These are phyloP conservation scores for Diutina catenulata DNA, from an alignment of 1,139 yeast genomes.

Conservation along the genomic window DNA sequence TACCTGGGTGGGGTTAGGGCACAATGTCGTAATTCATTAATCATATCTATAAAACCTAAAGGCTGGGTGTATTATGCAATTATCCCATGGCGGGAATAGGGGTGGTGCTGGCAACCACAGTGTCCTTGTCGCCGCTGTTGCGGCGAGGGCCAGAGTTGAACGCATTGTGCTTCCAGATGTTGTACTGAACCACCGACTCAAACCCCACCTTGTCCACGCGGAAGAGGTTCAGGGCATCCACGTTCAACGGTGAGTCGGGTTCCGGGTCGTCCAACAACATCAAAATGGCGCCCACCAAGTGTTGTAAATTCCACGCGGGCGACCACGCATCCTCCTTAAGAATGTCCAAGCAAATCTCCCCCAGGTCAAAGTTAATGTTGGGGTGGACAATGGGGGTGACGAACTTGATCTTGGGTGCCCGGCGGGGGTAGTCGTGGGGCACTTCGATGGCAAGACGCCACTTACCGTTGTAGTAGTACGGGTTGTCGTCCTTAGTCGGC, in stretches of 20 bases:
- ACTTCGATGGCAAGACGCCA: constrained; percentile 47
- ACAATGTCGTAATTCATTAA: background rate
- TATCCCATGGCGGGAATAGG: too few relatives aligned
- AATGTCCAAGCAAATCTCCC: constrained; percentile 81
- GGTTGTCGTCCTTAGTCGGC: constrained; percentile 31
- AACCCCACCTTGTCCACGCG: constrained; percentile 45
- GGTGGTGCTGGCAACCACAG: too few relatives aligned
- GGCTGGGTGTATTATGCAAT: too few relatives aligned
- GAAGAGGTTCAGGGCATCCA: constrained; percentile 73
- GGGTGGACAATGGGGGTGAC: constrained; percentile 56
- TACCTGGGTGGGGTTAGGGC: background rate
- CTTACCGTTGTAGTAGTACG: constrained; percentile 35
- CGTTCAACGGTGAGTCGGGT: constrained; percentile 75
- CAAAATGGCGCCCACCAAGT: constrained; percentile 61
- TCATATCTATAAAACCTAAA: too few relatives aligned
- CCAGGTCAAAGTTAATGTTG: constrained; percentile 55
- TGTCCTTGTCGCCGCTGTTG: constrained; percentile 3
- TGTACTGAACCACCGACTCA: constrained; percentile 51
- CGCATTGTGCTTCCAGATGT: constrained; percentile 33
- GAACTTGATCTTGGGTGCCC: constrained; percentile 58
- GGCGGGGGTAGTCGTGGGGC: constrained; percentile 49
- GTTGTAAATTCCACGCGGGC: constrained; percentile 76
- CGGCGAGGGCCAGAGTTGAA: constrained; percentile 7
- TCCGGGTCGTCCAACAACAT: constrained; percentile 67
- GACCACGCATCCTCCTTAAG: constrained; percentile 60